These are phyloP conservation scores for Boletus insuetus DNA, from an alignment of 768 basidiomycete species.

Conservation along the genomic window DNA sequence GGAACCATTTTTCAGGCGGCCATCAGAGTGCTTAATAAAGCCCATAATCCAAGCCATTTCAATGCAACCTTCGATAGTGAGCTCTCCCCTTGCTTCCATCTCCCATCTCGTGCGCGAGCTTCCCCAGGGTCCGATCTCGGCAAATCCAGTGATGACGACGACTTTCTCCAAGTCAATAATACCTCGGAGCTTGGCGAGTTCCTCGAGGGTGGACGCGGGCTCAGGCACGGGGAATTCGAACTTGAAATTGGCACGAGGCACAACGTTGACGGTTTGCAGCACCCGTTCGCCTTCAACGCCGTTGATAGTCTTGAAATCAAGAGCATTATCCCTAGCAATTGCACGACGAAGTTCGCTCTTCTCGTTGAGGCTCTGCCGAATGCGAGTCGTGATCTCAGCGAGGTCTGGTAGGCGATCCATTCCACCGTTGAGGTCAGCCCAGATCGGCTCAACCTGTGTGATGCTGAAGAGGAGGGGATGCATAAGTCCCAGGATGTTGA, in stretches of 20 bases:
- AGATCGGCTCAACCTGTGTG: slow-evolving; percentile 98
- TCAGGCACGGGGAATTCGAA: slow-evolving; percentile 93
- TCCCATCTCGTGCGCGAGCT: slow-evolving; percentile 98
- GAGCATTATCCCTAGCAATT: slow-evolving; percentile 88
- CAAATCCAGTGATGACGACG: slow-evolving; percentile 93
- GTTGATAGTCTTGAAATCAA: slow-evolving; percentile 91
- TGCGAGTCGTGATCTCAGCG: slow-evolving; percentile 85
- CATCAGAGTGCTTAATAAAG: slow-evolving; percentile 97
- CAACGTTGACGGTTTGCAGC: slow-evolving; percentile 87
- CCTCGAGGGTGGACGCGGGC: slow-evolving; percentile 58
- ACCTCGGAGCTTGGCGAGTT: slow-evolving; percentile 78
- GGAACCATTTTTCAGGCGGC: slow-evolving; percentile 88
- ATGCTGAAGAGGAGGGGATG: slow-evolving; percentile 99
- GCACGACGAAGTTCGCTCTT: slow-evolving; percentile 93
- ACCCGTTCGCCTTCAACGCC: slow-evolving; percentile 91
- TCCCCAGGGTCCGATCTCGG: slow-evolving; percentile 98
- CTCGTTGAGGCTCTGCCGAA: slow-evolving; percentile 75
- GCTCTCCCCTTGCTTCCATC: slow-evolving; percentile 97
- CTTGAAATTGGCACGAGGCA: slow-evolving; percentile 97
- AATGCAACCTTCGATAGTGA: slow-evolving; percentile 96
- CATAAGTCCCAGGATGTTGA: slow-evolving; percentile 99
- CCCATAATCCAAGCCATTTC: slow-evolving; percentile 99
- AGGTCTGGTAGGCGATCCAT: slow-evolving; percentile 97
- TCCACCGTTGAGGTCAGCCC: slow-evolving; percentile 98
- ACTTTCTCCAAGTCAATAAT: slow-evolving; percentile 96